Evolutionary conservation across 352 stramenopile genomes (phyloP), one percentile per base, ranked within the genome.

Genomic region (Thraustochytrium striatum): DNA sequence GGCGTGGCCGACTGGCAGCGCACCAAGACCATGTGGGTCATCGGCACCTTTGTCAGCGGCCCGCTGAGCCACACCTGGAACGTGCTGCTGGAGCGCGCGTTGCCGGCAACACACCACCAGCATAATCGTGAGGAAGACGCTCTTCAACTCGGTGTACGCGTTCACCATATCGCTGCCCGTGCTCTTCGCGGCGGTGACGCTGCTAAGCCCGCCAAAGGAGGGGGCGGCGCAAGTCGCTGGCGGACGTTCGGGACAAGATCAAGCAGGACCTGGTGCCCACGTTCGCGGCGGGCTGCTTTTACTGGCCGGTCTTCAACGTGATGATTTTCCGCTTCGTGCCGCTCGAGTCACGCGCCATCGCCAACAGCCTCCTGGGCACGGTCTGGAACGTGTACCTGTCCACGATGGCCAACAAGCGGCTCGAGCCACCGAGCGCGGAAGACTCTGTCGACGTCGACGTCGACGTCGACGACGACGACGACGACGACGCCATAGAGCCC

Each of bases 361-460:
- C 28, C 13, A 38, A 16, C 1, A 78, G 36, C 43, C 33, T 75
- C 13, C 36, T 80, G 1, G 70, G 70, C 28, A 57, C 52, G 0
- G 36, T 80, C 35, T 80, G 70, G 70, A 80, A 80, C 28, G 30
- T 81, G 3, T 80, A 80, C 25, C 25, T 80, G 25, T n/a, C 53
- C 2, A 65, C 58, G 55, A 58, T 80, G 21, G 70, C 70, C 38
- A 80, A 80, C 58, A 80, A 80, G 39, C n/a, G 52, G 41, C n/a
- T n/a, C n/a, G n/a, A n/a, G n/a, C n/a, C n/a, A n/a, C n/a, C n/a
- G n/a, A n/a, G n/a, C n/a, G n/a, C n/a, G n/a, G n/a, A n/a, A n/a
- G n/a, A n/a, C n/a, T n/a, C n/a, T n/a, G n/a, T n/a, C n/a, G n/a
- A n/a, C n/a, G n/a, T n/a, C n/a, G n/a, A n/a, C n/a, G n/a, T n/a